A percentile compares a stretch with the other conserved stretches of the same genome.
Evolutionary conservation across 139 green algal species (phyloP).

Genomic region (Chlamydomonas schloesseri): DNA sequence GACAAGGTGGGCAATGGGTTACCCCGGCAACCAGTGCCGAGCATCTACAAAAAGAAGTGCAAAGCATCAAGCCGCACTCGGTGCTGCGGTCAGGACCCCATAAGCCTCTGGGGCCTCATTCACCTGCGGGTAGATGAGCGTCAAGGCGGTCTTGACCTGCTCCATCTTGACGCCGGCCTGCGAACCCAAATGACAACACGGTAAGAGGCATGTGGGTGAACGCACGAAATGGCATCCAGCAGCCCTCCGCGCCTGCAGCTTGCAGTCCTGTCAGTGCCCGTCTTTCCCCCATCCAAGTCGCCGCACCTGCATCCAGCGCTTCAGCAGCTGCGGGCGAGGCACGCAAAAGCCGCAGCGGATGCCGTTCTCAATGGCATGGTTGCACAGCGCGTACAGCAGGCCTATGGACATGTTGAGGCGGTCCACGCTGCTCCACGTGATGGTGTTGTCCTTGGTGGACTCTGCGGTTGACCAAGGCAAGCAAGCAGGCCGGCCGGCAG

Average conservation of each 20-base stretch:
- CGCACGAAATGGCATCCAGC: too few relatives aligned
- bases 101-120: too few relatives aligned
- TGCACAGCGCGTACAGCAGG: conserved; percentile 78
- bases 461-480: background rate
- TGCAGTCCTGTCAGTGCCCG: too few relatives aligned
- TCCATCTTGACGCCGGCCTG: conserved; percentile 62
- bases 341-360: conserved; percentile 77
- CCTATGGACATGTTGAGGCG: conserved; percentile 80
- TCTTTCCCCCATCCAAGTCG: too few relatives aligned
- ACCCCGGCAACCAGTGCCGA: too few relatives aligned
- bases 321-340: conserved; percentile 77
- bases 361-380: conserved; percentile 62
- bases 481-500: background rate
- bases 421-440: conserved; percentile 71
- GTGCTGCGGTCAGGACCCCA: too few relatives aligned
- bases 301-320: conserved; percentile 71
- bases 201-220: background rate
- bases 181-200: background rate
- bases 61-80: too few relatives aligned
- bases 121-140: conserved; percentile 74
- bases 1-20: too few relatives aligned
- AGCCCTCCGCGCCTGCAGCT: too few relatives aligned
- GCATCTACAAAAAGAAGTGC: too few relatives aligned
- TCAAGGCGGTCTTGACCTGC: conserved; percentile 62
- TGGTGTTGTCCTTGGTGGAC: conserved; percentile 26